phyloP scores from a whole-genome alignment of 2,329 filamentous ascomycete genomes.

The Calonectria fujianensis region DNA sequence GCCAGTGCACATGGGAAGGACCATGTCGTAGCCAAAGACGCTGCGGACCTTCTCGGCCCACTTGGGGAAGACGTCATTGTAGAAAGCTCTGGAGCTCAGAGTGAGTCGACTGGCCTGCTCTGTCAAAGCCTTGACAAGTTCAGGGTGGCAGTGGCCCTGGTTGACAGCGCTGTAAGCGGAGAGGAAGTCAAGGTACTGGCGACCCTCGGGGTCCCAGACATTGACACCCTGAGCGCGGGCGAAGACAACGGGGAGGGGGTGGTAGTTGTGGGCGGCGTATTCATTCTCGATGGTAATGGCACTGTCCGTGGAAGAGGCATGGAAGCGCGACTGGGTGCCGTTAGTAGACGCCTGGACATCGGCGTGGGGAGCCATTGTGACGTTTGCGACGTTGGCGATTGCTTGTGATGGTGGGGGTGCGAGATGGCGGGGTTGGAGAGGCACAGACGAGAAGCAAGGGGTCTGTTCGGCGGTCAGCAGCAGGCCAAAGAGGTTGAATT shows the following conservation, averaged over 20 bases:
- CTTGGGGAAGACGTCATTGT: slow-evolving; percentile 98
- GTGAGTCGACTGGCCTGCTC: slow-evolving; percentile 94
- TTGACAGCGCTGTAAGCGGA: slow-evolving; percentile 99
- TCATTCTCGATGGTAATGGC: slow-evolving; percentile 89
- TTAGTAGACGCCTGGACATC: slow-evolving; percentile 60
- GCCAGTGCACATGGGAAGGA: slow-evolving; percentile 98
- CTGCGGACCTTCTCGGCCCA: slow-evolving; percentile 94
- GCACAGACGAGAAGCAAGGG: slow-evolving; percentile 14
- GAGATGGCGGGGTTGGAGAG: slow-evolving; percentile 31
- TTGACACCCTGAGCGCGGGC: slow-evolving; percentile 87
- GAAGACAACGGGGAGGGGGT: slow-evolving; percentile 96
- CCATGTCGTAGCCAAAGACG: slow-evolving; percentile 97
- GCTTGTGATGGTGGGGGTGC: slow-evolving; percentile 20
- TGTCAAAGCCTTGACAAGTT: slow-evolving; percentile 91
- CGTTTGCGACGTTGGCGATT: slow-evolving; percentile 25
- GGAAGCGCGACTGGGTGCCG: slow-evolving; percentile 70
- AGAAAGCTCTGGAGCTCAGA: slow-evolving; percentile 94
- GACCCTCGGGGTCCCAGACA: slow-evolving; percentile 98
- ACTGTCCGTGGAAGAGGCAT: slow-evolving; percentile 84
- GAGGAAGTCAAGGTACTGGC: slow-evolving; percentile 97
- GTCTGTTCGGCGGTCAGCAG: slow-evolving; percentile 27
- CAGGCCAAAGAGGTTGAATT: not conserved
- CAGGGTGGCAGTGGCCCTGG: slow-evolving; percentile 98
- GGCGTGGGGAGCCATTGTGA: slow-evolving; percentile 77
- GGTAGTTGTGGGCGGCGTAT: slow-evolving; percentile 98